phyloP scores from a whole-genome alignment of 2,329 filamentous ascomycete genomes.

The Trichoderma harzianum region DNA sequence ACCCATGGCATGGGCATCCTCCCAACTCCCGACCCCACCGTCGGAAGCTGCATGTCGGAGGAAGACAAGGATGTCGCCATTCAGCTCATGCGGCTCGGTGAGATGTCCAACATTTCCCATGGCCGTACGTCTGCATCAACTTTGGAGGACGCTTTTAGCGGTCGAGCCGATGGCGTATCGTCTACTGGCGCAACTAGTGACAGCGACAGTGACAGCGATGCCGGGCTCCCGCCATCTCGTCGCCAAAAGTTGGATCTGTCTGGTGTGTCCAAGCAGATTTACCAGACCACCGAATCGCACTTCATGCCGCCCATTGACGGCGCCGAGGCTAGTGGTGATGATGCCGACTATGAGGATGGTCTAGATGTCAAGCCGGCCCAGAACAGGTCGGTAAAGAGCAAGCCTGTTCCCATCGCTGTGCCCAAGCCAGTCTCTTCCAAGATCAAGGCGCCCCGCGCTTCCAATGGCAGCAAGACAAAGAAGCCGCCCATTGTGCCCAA shows the following conservation, averaged over 20 bases:
- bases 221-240: conserved; percentile 57
- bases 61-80: conserved; percentile 91
- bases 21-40: conserved; percentile 94
- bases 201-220: conserved; percentile 63
- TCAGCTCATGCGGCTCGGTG: conserved; percentile 92
- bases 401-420: conserved; percentile 30
- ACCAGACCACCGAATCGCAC: conserved; percentile 51
- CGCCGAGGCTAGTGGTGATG: conserved; percentile 35
- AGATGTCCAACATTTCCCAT: conserved; percentile 89
- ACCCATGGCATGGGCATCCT: conserved; percentile 54
- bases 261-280: conserved; percentile 45
- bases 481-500: conserved; percentile 41
- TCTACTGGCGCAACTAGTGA: conserved; percentile 84
- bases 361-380: conserved; percentile 42
- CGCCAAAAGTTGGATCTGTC: conserved; percentile 53
- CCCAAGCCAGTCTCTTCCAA: conserved; percentile 39
- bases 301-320: conserved; percentile 52
- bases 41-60: conserved; percentile 94
- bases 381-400: conserved; percentile 40
- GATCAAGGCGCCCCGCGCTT: conserved; percentile 42
- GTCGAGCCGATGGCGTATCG: conserved; percentile 78
- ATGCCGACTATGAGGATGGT: conserved; percentile 34
- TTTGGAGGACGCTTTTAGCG: conserved; percentile 88
- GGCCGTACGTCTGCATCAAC: conserved; percentile 92
- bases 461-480: conserved; percentile 47